These are phyloP conservation scores for Ogataea angusta DNA, from an alignment of 805 yeast genomes.

Conservation along the genomic window DNA sequence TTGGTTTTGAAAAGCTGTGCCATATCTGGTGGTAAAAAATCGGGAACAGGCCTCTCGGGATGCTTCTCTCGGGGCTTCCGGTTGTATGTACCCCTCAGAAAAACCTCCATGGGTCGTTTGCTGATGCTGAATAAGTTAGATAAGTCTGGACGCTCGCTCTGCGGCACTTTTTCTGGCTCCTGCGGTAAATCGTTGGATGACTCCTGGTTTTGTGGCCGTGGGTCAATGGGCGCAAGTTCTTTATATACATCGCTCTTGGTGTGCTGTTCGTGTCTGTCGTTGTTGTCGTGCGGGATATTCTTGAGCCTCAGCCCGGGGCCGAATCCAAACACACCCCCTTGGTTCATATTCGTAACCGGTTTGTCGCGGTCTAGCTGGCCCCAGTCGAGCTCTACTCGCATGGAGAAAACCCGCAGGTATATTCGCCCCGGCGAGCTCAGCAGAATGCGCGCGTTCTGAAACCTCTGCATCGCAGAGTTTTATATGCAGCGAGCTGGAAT, in stretches of 20 bases:
- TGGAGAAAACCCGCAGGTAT: conserved; percentile 2
- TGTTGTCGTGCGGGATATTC: background rate
- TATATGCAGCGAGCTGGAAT: background rate
- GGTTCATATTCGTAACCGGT: background rate
- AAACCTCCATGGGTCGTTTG: conserved; percentile 1
- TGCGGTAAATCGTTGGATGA: background rate
- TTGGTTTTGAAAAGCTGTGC: background rate
- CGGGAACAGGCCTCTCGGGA: background rate
- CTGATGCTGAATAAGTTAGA: background rate
- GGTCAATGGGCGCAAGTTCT: background rate
- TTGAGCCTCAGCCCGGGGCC: background rate
- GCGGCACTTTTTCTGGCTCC: background rate
- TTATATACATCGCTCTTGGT: background rate
- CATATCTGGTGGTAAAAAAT: background rate
- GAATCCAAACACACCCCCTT: background rate
- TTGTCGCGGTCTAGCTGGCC: background rate
- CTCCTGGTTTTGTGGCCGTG: background rate
- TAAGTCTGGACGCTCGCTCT: background rate
- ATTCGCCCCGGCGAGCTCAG: background rate
- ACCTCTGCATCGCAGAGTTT: conserved; percentile 9
- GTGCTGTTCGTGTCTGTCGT: background rate
- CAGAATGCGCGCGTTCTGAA: background rate
- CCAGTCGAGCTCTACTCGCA: conserved; percentile 6
- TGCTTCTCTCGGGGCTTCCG: background rate
- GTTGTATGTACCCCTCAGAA: conserved; percentile 1